These are phyloP conservation scores for Penicillium alfredii DNA, from an alignment of 495 filamentous ascomycete species.

Conservation along the genomic window DNA sequence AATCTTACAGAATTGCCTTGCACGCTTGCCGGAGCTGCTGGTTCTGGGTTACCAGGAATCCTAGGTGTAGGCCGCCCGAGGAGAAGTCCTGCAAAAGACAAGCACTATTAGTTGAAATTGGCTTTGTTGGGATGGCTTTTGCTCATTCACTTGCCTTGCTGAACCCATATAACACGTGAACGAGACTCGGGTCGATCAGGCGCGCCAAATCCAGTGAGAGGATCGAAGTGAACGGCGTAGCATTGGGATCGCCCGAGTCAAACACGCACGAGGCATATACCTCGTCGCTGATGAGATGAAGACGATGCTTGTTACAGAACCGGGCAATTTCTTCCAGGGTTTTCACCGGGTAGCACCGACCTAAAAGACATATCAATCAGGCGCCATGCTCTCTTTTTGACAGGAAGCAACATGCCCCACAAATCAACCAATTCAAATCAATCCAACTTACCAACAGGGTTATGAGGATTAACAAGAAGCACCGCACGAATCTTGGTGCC, in stretches of 20 bases:
- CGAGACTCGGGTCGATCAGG: conserved; percentile 41
- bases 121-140: too few species aligned
- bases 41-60: conserved; percentile 43
- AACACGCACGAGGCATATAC: conserved; percentile 54
- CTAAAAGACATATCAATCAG: too few species aligned
- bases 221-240: conserved; percentile 46
- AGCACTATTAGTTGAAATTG: too few species aligned
- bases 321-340: conserved; percentile 43
- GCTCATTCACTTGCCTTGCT: conserved; percentile 34
- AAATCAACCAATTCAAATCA: too few species aligned
- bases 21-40: conserved; percentile 22
- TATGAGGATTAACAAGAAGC: conserved; percentile 38
- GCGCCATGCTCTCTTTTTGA: too few species aligned
- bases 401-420: too few species aligned
- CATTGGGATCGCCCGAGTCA: conserved; percentile 25
- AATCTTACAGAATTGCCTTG: conserved; percentile 23
- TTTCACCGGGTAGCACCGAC: conserved; percentile 48
- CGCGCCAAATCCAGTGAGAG: conserved; percentile 38
- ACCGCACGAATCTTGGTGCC: conserved; percentile 20
- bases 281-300: conserved; percentile 59
- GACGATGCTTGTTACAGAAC: conserved; percentile 45
- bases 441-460: conserved; percentile 32
- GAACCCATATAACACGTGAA: conserved; percentile 58
- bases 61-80: conserved; percentile 48
- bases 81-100: conserved; percentile 58